Evolutionary conservation across 2,329 filamentous ascomycete genomes (phyloP).

Genomic region (Diaporthe sp.): DNA sequence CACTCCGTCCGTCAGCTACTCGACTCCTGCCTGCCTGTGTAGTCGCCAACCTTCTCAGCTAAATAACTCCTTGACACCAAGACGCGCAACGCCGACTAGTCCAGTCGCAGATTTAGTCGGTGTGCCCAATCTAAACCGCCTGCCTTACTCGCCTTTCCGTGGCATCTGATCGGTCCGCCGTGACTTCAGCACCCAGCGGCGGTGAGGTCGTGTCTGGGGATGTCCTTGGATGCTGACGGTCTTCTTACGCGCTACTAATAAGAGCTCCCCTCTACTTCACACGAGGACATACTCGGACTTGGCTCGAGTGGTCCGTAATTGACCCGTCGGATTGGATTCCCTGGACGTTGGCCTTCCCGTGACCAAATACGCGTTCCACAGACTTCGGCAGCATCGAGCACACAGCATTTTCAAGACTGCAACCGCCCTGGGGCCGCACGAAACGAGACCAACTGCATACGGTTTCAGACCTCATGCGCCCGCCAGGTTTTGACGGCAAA

Average conservation of each 20-base stretch:
- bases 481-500: constrained; percentile 27
- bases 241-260: constrained; percentile 15
- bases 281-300: neutral
- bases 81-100: constrained; percentile 23
- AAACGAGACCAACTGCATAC: constrained; percentile 25
- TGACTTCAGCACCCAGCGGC: constrained; percentile 10
- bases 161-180: constrained; percentile 7
- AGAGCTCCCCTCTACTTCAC: constrained; percentile 5
- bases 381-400: constrained; percentile 3
- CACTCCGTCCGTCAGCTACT: constrained; percentile 17
- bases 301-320: neutral
- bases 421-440: constrained; percentile 18
- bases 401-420: constrained; percentile 5
- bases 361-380: neutral
- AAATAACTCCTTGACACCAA: constrained; percentile 3
- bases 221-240: constrained; percentile 30
- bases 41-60: constrained; percentile 15
- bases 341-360: neutral
- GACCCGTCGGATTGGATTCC: constrained; percentile 14
- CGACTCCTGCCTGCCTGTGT: constrained; percentile 9
- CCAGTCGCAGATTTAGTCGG: constrained; percentile 32
- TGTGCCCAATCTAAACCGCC: constrained; percentile 20
- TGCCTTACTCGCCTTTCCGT: constrained; percentile 29
- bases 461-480: constrained; percentile 29
- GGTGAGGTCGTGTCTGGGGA: constrained; percentile 34